Conservation (phyloP, 2,329 filamentous ascomycete species). For the Cryphonectria radicalis region DNA sequence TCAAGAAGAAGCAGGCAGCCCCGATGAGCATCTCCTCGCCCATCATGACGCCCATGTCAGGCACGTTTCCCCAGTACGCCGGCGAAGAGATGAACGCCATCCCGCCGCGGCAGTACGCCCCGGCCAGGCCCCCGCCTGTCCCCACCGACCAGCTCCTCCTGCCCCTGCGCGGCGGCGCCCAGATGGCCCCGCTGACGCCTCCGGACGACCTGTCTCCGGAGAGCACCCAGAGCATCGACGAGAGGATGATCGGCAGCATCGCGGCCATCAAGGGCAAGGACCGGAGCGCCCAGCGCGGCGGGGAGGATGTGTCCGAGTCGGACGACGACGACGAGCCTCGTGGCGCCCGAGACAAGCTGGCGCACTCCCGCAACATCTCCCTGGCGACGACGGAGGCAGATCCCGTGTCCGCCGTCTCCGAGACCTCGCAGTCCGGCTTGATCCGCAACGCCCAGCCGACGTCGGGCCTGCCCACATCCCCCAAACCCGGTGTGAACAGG, state of each 20-base stretch:
- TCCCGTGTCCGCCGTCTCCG: constrained; percentile 56
- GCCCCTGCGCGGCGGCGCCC: constrained; percentile 38
- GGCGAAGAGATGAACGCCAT: constrained; percentile 62
- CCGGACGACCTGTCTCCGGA: constrained; percentile 48
- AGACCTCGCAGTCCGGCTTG: constrained; percentile 54
- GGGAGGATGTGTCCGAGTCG: constrained; percentile 17
- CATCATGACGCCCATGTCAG: constrained; percentile 66
- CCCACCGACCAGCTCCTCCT: constrained; percentile 50
- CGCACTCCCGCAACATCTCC: constrained; percentile 44
- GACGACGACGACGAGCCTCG: constrained; percentile 24
- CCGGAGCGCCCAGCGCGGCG: constrained; percentile 22
- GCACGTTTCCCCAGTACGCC: constrained; percentile 59
- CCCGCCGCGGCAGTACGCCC: constrained; percentile 61
- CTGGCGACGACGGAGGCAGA: constrained; percentile 48
- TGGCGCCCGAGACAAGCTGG: constrained; percentile 3
- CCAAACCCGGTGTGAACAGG: constrained; percentile 48
- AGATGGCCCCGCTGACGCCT: constrained; percentile 50
- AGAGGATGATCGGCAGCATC: constrained; percentile 53
- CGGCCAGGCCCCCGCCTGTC: constrained; percentile 60
- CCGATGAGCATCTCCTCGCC: constrained; percentile 66
- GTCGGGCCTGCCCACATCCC: constrained; percentile 55
- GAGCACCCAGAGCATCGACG: constrained; percentile 59
- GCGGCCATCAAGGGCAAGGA: constrained; percentile 26
- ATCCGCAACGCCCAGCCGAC: constrained; percentile 36
- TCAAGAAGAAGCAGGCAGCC: constrained; percentile 54